Percentiles rank a stretch among this genome's conserved stretches.
phyloP scores from a whole-genome alignment of 371 early-diverging fungal genomes.

The Chytridium lagenaria region DNA sequence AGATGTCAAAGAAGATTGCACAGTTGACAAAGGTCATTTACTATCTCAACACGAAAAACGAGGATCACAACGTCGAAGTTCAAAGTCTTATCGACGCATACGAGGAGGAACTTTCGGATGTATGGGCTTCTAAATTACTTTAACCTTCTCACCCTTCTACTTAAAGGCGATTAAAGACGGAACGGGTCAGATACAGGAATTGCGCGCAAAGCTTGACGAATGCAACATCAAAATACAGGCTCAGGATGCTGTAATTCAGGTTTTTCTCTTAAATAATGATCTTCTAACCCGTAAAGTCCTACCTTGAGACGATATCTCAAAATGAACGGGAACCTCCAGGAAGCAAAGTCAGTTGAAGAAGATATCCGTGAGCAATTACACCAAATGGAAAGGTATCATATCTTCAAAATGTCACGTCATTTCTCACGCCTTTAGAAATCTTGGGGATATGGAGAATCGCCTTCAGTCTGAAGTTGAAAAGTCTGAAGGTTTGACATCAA shows the following conservation, averaged over 20 bases:
- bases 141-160: not conserved
- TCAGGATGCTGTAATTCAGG: constrained; percentile 36
- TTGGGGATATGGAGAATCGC: not conserved
- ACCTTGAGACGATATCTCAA: constrained; percentile 24
- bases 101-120: constrained; percentile 53
- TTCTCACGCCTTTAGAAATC: not conserved
- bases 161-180: constrained; percentile 49
- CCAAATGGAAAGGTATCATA: constrained; percentile 3
- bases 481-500: not conserved
- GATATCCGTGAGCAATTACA: constrained; percentile 1
- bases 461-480: not conserved
- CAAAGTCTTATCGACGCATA: constrained; percentile 52
- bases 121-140: constrained; percentile 6
- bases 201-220: constrained; percentile 32
- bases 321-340: not conserved
- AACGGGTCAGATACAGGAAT: constrained; percentile 27
- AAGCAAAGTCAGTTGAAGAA: constrained; percentile 16
- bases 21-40: constrained; percentile 66
- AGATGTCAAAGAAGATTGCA: constrained; percentile 65
- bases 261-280: not conserved
- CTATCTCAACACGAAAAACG: constrained; percentile 62
- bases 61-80: constrained; percentile 56
- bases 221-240: constrained; percentile 24
- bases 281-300: not conserved
- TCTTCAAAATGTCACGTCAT: not conserved